These are phyloP conservation scores for Apiospora marii DNA, from an alignment of 2,329 filamentous ascomycete species.

Conservation along the genomic window DNA sequence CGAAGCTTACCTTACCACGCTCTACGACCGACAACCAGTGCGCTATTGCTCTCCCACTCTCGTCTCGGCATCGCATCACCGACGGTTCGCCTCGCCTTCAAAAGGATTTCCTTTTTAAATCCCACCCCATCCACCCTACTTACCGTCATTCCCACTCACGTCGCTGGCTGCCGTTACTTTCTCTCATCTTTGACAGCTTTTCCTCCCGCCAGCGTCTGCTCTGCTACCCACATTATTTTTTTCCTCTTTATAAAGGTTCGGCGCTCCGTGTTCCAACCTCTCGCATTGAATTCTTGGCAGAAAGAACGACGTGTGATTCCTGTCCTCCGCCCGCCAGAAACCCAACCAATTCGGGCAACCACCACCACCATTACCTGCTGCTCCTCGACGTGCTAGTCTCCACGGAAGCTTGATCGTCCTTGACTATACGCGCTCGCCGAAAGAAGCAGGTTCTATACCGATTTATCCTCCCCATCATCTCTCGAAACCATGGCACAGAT, in stretches of 20 bases:
- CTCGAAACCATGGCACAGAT: conserved; percentile 50
- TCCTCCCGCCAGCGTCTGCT: conserved; percentile 1
- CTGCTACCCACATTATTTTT: neutral
- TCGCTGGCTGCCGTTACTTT: conserved; percentile 19
- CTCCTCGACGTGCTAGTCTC: conserved; percentile 10
- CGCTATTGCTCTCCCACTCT: neutral
- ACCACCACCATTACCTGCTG: neutral
- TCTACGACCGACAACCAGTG: neutral
- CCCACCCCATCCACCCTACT: conserved; percentile 4
- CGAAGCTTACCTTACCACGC: conserved; percentile 3
- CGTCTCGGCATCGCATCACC: conserved; percentile 12
- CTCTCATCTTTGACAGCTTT: conserved; percentile 17
- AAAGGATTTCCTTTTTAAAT: neutral
- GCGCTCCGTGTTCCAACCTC: neutral
- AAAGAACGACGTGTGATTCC: neutral
- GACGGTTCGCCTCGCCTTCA: neutral
- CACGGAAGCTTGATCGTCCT: neutral
- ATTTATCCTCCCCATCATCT: no score
- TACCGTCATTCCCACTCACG: conserved; percentile 18
- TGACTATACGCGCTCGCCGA: conserved; percentile 1
- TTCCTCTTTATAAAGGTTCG: neutral
- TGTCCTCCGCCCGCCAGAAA: neutral
- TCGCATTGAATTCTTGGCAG: conserved; percentile 4
- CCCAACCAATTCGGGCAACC: neutral
- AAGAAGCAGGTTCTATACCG: conserved; percentile 12